A percentile compares a stretch with the other conserved stretches of the same genome.
These are phyloP conservation scores for Sclerotinia minor DNA, from an alignment of 2,329 filamentous ascomycete genomes.

Conservation along the genomic window DNA sequence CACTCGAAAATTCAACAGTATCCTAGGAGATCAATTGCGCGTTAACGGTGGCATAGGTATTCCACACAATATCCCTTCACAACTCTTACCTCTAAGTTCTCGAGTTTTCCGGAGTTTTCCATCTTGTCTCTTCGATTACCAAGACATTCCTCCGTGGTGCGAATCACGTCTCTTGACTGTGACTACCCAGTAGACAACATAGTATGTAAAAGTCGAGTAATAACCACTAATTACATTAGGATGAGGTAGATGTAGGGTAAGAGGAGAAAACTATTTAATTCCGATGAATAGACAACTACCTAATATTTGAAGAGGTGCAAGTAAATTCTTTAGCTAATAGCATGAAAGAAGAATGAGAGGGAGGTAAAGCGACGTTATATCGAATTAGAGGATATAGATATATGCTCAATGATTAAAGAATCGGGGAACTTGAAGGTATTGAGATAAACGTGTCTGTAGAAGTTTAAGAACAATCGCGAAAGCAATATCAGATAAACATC, in stretches of 20 bases:
- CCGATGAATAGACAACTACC: background rate
- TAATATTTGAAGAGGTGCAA: background rate
- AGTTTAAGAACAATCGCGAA: no score
- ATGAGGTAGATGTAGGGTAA: no score
- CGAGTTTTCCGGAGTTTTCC: background rate
- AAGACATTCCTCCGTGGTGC: background rate
- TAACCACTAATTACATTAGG: no score
- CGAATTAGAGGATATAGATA: background rate
- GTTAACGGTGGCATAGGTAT: background rate
- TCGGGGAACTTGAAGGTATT: background rate
- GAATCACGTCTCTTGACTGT: background rate
- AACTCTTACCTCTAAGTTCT: background rate
- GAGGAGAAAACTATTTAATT: background rate
- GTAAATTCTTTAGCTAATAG: background rate
- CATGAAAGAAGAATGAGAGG: background rate
- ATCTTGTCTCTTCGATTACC: background rate
- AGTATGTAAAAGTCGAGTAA: no score
- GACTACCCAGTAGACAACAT: no score
- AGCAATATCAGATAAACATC: no score
- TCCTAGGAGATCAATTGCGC: background rate
- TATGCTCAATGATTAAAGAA: background rate
- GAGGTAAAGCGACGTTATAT: background rate
- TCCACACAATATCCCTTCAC: background rate
- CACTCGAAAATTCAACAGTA: background rate
- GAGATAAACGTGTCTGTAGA: background rate